A percentile compares a stretch with the other conserved stretches of the same genome.
These are phyloP conservation scores for Elasticomyces elasticus DNA, from an alignment of 495 filamentous ascomycete genomes.

Conservation along the genomic window DNA sequence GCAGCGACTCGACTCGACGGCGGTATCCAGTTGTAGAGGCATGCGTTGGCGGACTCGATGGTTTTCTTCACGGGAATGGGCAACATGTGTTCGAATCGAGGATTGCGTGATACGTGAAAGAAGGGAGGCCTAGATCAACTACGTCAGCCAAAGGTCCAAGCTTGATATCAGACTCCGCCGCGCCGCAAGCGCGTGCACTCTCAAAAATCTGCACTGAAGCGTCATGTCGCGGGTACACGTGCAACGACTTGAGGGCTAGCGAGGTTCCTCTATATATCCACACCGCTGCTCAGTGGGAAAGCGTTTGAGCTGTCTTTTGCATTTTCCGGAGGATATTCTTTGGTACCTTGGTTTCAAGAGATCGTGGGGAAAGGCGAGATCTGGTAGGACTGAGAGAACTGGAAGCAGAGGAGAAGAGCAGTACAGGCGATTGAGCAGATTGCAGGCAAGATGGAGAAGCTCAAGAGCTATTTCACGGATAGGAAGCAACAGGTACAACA, in stretches of 20 bases:
- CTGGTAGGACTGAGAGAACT: background rate
- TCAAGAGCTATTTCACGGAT: constrained; percentile 18
- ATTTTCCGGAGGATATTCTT: no score
- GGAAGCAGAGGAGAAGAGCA: background rate
- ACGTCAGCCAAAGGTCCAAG: no score
- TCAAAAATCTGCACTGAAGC: background rate
- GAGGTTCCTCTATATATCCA: background rate
- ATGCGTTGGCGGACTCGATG: no score
- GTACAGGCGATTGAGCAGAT: background rate
- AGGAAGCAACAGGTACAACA: constrained; percentile 17
- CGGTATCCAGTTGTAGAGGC: no score
- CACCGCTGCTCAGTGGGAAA: background rate
- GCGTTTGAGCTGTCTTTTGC: background rate
- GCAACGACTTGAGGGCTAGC: background rate
- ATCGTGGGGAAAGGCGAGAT: no score
- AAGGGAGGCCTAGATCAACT: no score
- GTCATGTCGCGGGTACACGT: background rate
- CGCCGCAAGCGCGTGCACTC: background rate
- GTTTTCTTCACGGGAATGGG: no score
- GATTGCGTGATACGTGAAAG: no score
- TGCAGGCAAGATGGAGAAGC: constrained; percentile 11
- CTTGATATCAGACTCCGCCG: no score
- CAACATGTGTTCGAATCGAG: no score
- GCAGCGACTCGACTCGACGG: no score
- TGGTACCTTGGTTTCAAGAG: no score